phyloP scores from a whole-genome alignment of 2,329 filamentous ascomycete species.

The Ophiostoma angusticollis region DNA sequence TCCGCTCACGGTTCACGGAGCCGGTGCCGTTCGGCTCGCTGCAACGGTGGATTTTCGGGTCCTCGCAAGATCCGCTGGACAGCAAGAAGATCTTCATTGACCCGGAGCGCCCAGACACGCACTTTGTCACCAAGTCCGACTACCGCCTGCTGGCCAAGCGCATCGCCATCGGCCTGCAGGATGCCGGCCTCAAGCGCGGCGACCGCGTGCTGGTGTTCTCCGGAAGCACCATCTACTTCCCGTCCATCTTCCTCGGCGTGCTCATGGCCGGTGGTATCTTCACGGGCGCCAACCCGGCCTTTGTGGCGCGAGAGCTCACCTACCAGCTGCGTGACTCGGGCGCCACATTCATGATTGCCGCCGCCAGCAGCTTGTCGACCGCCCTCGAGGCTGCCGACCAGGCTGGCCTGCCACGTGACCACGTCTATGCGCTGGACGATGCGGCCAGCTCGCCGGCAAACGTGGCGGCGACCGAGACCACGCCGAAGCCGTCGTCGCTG shows the following conservation, averaged over 20 bases:
- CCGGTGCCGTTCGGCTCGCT: slow-evolving; percentile 36
- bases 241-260: slow-evolving; percentile 56
- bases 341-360: slow-evolving; percentile 54
- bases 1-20: slow-evolving; percentile 33
- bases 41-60: slow-evolving; percentile 43
- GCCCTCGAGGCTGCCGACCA: slow-evolving; percentile 53
- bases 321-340: slow-evolving; percentile 63
- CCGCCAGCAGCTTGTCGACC: slow-evolving; percentile 44
- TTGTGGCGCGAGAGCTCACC: slow-evolving; percentile 56
- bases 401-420: slow-evolving; percentile 39
- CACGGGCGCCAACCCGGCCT: slow-evolving; percentile 39
- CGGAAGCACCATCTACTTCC: slow-evolving; percentile 61
- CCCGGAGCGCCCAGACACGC: slow-evolving; percentile 51
- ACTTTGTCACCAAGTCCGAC: slow-evolving; percentile 48
- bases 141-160: slow-evolving; percentile 62
- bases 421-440: slow-evolving; percentile 54
- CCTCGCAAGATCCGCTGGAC: slow-evolving; percentile 29
- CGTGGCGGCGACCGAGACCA: slow-evolving; percentile 6
- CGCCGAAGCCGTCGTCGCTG: background rate
- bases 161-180: slow-evolving; percentile 53
- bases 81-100: slow-evolving; percentile 45
- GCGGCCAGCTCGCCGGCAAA: slow-evolving; percentile 24
- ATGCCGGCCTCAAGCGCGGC: slow-evolving; percentile 50
- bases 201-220: slow-evolving; percentile 65
- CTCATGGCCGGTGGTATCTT: slow-evolving; percentile 71